Evolutionary conservation across 1,284 basidiomycete species (phyloP), one percentile per base, ranked within the genome.

Genomic region (Abortiporus biennis): DNA sequence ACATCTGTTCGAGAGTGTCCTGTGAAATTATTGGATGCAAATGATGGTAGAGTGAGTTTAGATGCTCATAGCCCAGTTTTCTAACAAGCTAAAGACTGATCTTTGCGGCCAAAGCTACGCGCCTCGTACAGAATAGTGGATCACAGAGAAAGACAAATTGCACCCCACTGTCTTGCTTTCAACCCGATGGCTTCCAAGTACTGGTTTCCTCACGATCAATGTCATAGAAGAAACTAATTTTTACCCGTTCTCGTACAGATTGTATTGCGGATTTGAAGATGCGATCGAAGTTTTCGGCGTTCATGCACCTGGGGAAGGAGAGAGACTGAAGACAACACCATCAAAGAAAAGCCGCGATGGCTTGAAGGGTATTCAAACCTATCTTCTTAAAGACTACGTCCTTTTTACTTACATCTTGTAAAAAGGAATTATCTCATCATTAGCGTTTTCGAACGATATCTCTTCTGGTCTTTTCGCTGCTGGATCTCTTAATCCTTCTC

Each of bases 51-150:
- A 57, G 92, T 92, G 53, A 46, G 78, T 61, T 2, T 16, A 19
- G 33, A 34, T 31, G 13, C 30, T 15, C 20, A 21, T 22, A 47
- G 22, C 22, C 9, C 22, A 27, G 9, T 15, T 23, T 19, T 34
- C 4, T 24, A 16, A 17, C n/a, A 24, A 35, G 38, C 29, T 23
- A n/a, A 13, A 37, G 32, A 13, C 36, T 46, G 24, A 47, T 50
- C 38, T 30, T n/a, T 20, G 16, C 33, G 17, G 35, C 41, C 38
- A 6, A 45, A 92, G 89, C 70, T 88, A 11, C 75, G 92, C n/a
- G 92, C 92, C 0, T 91, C 88, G 1, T 96, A 97, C 59, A 75
- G 72, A 30, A 94, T 96, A 30, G 74, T 96, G 13, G 92, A 96
- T 59, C 92, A 97, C 53, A 71, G 85, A 13, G 93, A 96, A 62